Evolutionary conservation across 371 early-diverging fungal genomes (phyloP).

Genomic region (Parasitella parasitica): DNA sequence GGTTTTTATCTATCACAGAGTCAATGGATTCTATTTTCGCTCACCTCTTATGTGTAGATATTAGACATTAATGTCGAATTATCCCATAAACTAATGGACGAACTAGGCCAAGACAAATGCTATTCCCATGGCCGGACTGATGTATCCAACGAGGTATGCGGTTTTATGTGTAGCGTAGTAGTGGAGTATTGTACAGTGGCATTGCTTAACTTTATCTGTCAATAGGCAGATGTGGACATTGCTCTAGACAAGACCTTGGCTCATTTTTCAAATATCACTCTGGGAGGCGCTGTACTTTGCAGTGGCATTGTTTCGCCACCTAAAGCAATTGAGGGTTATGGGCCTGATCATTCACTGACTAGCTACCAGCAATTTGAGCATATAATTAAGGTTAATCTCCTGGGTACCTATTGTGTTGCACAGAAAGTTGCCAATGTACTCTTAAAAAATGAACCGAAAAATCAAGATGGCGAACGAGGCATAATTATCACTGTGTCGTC

Average conservation of each 20-base stretch:
- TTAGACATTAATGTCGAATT: constrained; percentile 52
- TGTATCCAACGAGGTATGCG: constrained; percentile 46
- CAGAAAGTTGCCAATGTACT: constrained; percentile 53
- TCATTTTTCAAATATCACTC: constrained; percentile 29
- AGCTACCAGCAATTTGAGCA: constrained; percentile 50
- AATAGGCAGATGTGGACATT: constrained; percentile 33
- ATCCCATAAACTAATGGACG: constrained; percentile 22
- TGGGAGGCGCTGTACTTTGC: constrained; percentile 51
- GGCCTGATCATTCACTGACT: constrained; percentile 29
- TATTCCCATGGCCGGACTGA: constrained; percentile 47
- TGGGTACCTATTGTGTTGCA: constrained; percentile 63
- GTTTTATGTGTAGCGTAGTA: background rate
- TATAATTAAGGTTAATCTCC: constrained; percentile 50
- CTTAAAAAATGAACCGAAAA: constrained; percentile 35
- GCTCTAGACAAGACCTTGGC: constrained; percentile 34
- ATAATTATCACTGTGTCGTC: constrained; percentile 59
- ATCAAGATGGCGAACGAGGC: constrained; percentile 56
- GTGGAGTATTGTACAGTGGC: too few species aligned
- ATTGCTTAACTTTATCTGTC: too few species aligned
- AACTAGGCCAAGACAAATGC: constrained; percentile 29
- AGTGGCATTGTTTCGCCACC: constrained; percentile 46
- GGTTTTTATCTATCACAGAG: background rate
- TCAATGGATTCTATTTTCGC: too few species aligned
- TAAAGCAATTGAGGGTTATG: constrained; percentile 28
- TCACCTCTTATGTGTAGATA: constrained; percentile 23